Evolutionary conservation across 78 protist genomes (phyloP), one percentile per base, ranked within the genome.

Genomic region (Dictyostelium firmibasis): DNA sequence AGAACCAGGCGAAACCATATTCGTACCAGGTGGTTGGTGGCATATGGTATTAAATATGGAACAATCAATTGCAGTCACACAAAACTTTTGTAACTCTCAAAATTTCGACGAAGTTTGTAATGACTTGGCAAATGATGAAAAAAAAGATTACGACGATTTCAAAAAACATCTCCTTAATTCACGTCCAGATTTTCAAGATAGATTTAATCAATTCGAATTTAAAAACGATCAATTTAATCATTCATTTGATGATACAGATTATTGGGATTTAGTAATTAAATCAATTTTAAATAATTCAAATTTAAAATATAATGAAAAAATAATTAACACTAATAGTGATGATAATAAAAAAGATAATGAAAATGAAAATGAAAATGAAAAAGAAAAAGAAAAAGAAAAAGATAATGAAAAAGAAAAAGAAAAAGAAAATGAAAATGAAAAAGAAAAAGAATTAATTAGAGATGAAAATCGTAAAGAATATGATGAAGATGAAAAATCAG

Each of bases 1-100:
- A 69, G 64, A 94, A 10, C 94, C 92, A 53, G 96, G 96, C 25
- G 96, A 94, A 83, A 94, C 93, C 35, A 87, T 94, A 8, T 94
- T 94, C 82, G 93, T 94, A 25, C 96, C 96, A 1, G 92, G 96
- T 77, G 96, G 96, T 33, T 94, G 96, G 96, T 94, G 96, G 96
- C 96, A 94, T 25, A 92, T 92, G 91, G 96, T 92, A 10, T 50
- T 92, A 20, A 92, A 96, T 83, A 50, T 96, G 29, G 95, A 92
- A 41, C 97, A 96, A 83, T 83, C 97, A 0, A 86, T 97, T 38
- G 98, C 98, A 4, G 96, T 97, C 13, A 97, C 98, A 29, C 98
- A 96, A 62, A 97, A 97, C 95, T 96, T 94, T 53, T 86, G 92
- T 69, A 81, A 87, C 27, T 84, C 94, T 23, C 92, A 84, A 69